Evolutionary conservation across 2,329 filamentous ascomycete species (phyloP).

Genomic region (Ophiostoma sp.): DNA sequence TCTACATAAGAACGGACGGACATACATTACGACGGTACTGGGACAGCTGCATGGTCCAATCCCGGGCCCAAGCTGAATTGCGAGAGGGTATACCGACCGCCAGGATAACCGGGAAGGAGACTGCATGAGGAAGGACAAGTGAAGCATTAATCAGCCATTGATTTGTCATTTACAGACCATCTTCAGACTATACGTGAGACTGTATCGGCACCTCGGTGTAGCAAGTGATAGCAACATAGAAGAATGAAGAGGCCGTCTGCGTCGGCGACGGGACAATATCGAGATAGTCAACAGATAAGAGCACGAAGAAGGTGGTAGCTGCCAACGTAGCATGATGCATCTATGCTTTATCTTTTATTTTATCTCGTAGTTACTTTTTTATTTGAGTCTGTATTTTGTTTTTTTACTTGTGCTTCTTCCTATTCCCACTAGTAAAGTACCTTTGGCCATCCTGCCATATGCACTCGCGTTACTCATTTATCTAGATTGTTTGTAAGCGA

Average conservation of each 20-base stretch:
- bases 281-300: background rate
- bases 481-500: background rate
- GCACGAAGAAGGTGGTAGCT: constrained; percentile 6
- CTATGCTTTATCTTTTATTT: too few relatives aligned
- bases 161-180: background rate
- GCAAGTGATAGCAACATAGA: background rate
- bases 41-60: background rate
- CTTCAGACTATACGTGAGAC: background rate
- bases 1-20: background rate
- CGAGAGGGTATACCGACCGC: background rate
- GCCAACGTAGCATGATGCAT: background rate
- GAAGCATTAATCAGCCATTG: background rate
- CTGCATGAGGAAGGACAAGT: background rate
- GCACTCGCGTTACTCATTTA: too few relatives aligned
- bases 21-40: background rate
- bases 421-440: too few relatives aligned
- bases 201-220: background rate
- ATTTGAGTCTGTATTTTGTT: too few relatives aligned
- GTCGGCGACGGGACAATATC: background rate
- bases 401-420: too few relatives aligned
- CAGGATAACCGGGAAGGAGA: background rate
- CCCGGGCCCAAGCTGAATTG: background rate
- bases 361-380: too few relatives aligned
- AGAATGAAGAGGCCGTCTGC: background rate
- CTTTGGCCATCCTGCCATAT: too few relatives aligned